phyloP scores from a whole-genome alignment of 164 flowering plant species.

The Nelumbo lutea region DNA sequence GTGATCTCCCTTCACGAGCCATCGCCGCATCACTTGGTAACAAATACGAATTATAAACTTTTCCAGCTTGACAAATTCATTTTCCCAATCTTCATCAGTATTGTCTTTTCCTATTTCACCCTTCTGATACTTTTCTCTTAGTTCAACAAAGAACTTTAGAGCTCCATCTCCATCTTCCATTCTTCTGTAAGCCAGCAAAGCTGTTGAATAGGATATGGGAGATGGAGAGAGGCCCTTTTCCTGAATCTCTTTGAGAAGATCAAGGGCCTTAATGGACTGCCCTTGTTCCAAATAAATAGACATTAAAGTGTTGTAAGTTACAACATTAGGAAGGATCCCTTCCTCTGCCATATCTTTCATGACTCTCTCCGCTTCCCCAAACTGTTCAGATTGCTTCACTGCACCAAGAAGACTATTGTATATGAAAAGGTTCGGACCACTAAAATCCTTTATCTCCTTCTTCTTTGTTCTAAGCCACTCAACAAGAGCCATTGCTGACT shows the following conservation, averaged over 20 bases:
- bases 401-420: conserved; percentile 88
- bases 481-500: conserved; percentile 63
- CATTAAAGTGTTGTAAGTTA: conserved; percentile 84
- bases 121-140: conserved; percentile 49
- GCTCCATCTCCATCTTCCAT: conserved; percentile 88
- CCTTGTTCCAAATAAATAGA: conserved; percentile 62
- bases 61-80: conserved; percentile 60
- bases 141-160: conserved; percentile 50
- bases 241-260: conserved; percentile 48
- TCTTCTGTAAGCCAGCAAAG: conserved; percentile 63
- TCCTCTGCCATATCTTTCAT: conserved; percentile 62
- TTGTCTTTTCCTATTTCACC: conserved; percentile 47
- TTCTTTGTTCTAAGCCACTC: conserved; percentile 77
- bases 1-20: conserved; percentile 63
- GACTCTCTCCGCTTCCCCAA: conserved; percentile 39
- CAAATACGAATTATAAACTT: conserved; percentile 61
- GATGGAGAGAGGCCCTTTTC: conserved; percentile 54
- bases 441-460: conserved; percentile 27
- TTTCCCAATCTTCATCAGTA: conserved; percentile 49
- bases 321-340: conserved; percentile 59
- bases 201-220: conserved; percentile 77
- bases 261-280: conserved; percentile 43
- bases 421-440: conserved; percentile 61
- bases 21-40: conserved; percentile 76
- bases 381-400: conserved; percentile 46